A percentile compares a stretch with the other conserved stretches of the same genome.
These are phyloP conservation scores for Haematococcus lacustris DNA, from an alignment of 139 green algal species.

Conservation along the genomic window DNA sequence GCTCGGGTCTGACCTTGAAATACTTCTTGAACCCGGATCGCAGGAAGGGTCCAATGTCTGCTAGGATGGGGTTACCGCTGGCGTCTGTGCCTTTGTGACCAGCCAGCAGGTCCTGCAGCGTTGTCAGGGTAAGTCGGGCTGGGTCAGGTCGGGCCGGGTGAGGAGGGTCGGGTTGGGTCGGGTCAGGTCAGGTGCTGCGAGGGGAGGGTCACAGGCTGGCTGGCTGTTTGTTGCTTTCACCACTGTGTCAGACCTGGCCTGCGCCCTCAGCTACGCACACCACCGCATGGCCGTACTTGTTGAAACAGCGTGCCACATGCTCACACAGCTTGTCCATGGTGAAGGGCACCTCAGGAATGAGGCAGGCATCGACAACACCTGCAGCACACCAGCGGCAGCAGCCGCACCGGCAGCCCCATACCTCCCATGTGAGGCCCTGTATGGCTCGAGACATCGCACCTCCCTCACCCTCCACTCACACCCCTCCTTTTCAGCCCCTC, in stretches of 20 bases:
- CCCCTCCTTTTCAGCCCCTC: too few relatives aligned
- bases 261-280: slow-evolving; percentile 85
- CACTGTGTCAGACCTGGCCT: slow-evolving; percentile 32
- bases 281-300: slow-evolving; percentile 72
- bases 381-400: background rate
- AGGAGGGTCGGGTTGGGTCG: too few relatives aligned
- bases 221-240: background rate
- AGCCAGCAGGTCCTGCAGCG: slow-evolving; percentile 34
- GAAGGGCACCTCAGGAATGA: slow-evolving; percentile 94
- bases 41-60: slow-evolving; percentile 82
- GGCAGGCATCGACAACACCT: slow-evolving; percentile 71
- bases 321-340: slow-evolving; percentile 62
- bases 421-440: too few relatives aligned
- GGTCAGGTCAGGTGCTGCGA: too few relatives aligned
- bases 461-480: too few relatives aligned
- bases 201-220: too few relatives aligned
- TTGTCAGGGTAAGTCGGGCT: too few relatives aligned
- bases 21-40: slow-evolving; percentile 64
- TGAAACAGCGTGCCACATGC: slow-evolving; percentile 53
- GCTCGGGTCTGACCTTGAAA: slow-evolving; percentile 41
- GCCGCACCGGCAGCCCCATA: too few relatives aligned
- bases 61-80: slow-evolving; percentile 80
- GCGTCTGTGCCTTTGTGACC: slow-evolving; percentile 50
- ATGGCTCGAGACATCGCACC: too few relatives aligned
- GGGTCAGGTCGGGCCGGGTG: too few relatives aligned